These are phyloP conservation scores for Cordia subcordata DNA, from an alignment of 257 asterid species.

Conservation along the genomic window DNA sequence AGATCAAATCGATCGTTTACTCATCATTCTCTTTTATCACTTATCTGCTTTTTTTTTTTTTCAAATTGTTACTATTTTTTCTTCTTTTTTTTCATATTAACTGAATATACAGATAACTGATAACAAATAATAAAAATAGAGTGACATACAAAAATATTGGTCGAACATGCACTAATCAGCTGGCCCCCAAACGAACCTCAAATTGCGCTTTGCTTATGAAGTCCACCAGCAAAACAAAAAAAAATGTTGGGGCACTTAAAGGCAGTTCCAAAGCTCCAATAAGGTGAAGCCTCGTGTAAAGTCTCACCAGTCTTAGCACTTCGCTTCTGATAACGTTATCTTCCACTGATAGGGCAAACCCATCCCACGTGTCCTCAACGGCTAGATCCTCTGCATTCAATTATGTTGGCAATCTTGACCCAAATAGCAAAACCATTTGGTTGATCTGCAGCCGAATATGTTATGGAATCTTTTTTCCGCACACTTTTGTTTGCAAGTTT, in stretches of 20 bases:
- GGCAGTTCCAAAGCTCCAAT: conserved; percentile 15
- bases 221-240: conserved; percentile 4
- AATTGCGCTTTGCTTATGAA: conserved; percentile 9
- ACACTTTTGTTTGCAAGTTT: not conserved
- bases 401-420: not conserved
- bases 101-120: too few relatives aligned
- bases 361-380: conserved; percentile 36
- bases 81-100: too few relatives aligned
- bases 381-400: conserved; percentile 3
- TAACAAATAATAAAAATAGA: too few relatives aligned
- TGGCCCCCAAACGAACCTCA: too few relatives aligned
- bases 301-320: conserved; percentile 16
- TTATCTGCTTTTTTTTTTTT: too few relatives aligned
- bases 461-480: not conserved
- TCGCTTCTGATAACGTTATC: conserved; percentile 54
- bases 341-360: conserved; percentile 27
- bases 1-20: too few relatives aligned
- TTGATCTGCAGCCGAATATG: not conserved
- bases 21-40: too few relatives aligned
- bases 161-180: too few relatives aligned
- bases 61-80: too few relatives aligned
- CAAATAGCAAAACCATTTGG: not conserved
- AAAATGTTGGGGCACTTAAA: not conserved
- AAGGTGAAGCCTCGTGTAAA: conserved; percentile 19
- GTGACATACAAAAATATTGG: too few relatives aligned